These are phyloP conservation scores for Amylocystis lapponica DNA, from an alignment of 768 basidiomycete genomes.

Conservation along the genomic window DNA sequence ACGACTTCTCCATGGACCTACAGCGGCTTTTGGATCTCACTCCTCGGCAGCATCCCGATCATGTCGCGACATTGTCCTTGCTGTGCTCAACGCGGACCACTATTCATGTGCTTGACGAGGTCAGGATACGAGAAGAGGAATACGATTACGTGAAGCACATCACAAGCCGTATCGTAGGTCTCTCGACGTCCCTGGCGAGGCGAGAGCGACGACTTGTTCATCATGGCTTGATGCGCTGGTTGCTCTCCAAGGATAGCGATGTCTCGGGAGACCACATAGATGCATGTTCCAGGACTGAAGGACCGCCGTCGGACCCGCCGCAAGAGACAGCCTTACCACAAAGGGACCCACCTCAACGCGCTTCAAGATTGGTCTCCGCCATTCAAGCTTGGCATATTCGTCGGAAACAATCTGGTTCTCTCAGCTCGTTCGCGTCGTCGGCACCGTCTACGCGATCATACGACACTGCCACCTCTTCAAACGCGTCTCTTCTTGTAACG, in stretches of 20 bases:
- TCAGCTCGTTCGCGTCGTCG: slow-evolving; percentile 10
- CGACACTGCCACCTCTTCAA: slow-evolving; percentile 8
- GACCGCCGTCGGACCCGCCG: not conserved
- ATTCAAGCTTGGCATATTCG: slow-evolving; percentile 38
- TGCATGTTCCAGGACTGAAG: too few relatives aligned
- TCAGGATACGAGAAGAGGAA: slow-evolving; percentile 82
- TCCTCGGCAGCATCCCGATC: slow-evolving; percentile 63
- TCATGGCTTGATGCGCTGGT: slow-evolving; percentile 26
- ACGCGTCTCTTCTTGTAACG: slow-evolving; percentile 4
- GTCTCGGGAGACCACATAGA: not conserved
- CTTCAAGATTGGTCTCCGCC: slow-evolving; percentile 21
- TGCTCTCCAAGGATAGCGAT: not conserved
- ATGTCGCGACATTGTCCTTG: slow-evolving; percentile 59
- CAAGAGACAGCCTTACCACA: not conserved
- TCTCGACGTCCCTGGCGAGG: slow-evolving; percentile 51
- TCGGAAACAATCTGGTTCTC: slow-evolving; percentile 34
- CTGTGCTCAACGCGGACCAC: slow-evolving; percentile 63
- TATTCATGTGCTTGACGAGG: slow-evolving; percentile 76
- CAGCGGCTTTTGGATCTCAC: slow-evolving; percentile 71
- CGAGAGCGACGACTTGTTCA: slow-evolving; percentile 72
- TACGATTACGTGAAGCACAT: slow-evolving; percentile 69
- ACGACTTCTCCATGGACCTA: slow-evolving; percentile 3
- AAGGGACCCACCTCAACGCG: not conserved
- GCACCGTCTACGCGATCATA: slow-evolving; percentile 7
- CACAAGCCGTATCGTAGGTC: slow-evolving; percentile 50